Evolutionary conservation across 1,284 basidiomycete genomes (phyloP), one percentile per base, ranked within the genome.

Genomic region (Waitea zeae): DNA sequence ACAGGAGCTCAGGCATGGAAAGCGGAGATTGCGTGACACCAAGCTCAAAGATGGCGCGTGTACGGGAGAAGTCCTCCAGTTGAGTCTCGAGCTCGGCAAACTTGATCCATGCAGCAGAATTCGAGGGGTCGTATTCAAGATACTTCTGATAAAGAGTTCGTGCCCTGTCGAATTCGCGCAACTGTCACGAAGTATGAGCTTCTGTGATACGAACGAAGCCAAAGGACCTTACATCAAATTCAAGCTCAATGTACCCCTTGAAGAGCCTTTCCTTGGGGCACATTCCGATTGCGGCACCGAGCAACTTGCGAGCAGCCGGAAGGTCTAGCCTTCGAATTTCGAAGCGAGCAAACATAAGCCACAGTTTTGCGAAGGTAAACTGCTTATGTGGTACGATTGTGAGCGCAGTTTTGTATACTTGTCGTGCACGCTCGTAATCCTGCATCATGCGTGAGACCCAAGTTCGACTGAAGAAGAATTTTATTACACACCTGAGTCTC

Each of bases 1-100:
- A 93, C n/a, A 96, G 67, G 9, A 96, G 66, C 54, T 99, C 95
- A 2, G 95, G 95, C 89, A 97, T 97, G 38, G 95, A 90, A 28
- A 98, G 64, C n/a, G 78, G 75, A 1, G 68, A 57, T 49, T 98
- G 95, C 3, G 79, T 64, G n/a, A 93, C 73, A 3, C 87, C 95
- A 26, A 98, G 74, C 54, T 98, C 92, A 54, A 89, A 98, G 49
- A 99, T 90, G 3, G 78, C 92, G 12, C 96, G 80, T 2, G 90
- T 87, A 31, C 95, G 88, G 17, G 77, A 64, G 50, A 83, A 79
- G 54, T 98, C 95, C 53, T 88, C 87, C 1, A 98, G 68, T 36
- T 87, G 84, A 0, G 77, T 73, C 58, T 98, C 95, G 27, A 98
- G 72, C 51, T 96, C 90, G 9, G 93, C 89, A 54, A 83, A 99